Conservation (phyloP, 805 yeast species). For the Jamesozyma jinghongensis region DNA sequence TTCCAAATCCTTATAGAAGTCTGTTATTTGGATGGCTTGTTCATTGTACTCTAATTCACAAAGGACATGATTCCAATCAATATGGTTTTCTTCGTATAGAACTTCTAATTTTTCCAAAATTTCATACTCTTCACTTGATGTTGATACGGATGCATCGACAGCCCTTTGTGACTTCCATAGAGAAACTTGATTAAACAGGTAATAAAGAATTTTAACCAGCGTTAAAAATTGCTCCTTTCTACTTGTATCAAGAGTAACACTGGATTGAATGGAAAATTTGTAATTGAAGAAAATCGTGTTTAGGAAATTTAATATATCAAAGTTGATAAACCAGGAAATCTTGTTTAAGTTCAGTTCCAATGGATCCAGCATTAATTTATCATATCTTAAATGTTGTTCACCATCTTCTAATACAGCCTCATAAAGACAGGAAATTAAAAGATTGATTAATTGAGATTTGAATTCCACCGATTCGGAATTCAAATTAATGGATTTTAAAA, state of each 20-base stretch:
- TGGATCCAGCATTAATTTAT: slow-evolving; percentile 10
- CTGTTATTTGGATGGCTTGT: slow-evolving; percentile 55
- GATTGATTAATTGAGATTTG: slow-evolving; percentile 15
- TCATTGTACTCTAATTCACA: slow-evolving; percentile 40
- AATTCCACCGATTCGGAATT: slow-evolving; percentile 10
- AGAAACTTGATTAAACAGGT: slow-evolving; percentile 29
- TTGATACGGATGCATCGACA: background rate
- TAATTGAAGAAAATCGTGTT: slow-evolving; percentile 35
- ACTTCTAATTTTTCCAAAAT: slow-evolving; percentile 25
- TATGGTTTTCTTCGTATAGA: slow-evolving; percentile 20
- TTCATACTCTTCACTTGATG: slow-evolving; percentile 11
- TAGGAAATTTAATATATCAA: slow-evolving; percentile 32
- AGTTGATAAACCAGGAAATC: slow-evolving; percentile 42
- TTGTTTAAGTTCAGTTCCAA: slow-evolving; percentile 18
- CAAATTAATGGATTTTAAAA: slow-evolving; percentile 16
- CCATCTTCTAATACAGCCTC: slow-evolving; percentile 31
- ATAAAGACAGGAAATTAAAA: slow-evolving; percentile 21
- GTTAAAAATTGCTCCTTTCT: slow-evolving; percentile 23
- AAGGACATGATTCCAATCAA: slow-evolving; percentile 52
- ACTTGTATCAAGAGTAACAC: background rate
- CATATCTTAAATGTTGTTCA: slow-evolving; percentile 33
- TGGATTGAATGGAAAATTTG: slow-evolving; percentile 18
- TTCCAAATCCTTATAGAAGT: slow-evolving; percentile 53
- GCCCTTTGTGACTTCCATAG: slow-evolving; percentile 27
- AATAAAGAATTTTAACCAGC: slow-evolving; percentile 37